Evolutionary conservation across 2,329 filamentous ascomycete genomes (phyloP).

Genomic region (Rachicladosporium sp.): DNA sequence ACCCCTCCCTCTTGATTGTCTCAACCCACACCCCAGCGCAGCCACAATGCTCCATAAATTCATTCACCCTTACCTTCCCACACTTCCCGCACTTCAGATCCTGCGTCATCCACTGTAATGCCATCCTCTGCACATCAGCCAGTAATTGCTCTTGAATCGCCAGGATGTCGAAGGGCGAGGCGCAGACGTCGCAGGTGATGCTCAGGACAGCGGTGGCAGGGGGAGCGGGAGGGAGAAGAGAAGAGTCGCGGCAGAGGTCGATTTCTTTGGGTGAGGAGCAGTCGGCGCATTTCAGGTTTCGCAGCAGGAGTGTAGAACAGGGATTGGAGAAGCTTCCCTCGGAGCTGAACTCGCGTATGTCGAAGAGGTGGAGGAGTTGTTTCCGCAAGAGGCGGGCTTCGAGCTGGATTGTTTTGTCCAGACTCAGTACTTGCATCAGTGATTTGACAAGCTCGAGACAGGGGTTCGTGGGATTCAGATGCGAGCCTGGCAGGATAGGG

Average conservation of each 20-base stretch:
- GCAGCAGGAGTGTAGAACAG: conserved; percentile 57
- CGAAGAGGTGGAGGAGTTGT: conserved; percentile 79
- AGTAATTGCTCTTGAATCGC: conserved; percentile 75
- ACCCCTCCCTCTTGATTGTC: conserved; percentile 54
- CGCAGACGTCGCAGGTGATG: conserved; percentile 57
- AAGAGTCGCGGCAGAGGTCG: conserved; percentile 82
- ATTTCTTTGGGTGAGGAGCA: conserved; percentile 83
- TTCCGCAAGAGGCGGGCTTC: conserved; percentile 82
- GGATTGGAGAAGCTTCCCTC: conserved; percentile 82
- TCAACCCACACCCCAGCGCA: conserved; percentile 79
- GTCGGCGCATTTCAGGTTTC: conserved; percentile 72
- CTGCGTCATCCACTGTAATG: conserved; percentile 75
- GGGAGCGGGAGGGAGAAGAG: conserved; percentile 41
- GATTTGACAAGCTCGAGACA: conserved; percentile 84
- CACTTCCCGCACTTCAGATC: conserved; percentile 78
- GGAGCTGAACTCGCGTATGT: conserved; percentile 83
- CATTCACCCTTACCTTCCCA: conserved; percentile 58
- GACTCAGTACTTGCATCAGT: conserved; percentile 79
- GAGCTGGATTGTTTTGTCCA: conserved; percentile 81
- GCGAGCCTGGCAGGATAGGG: conserved; percentile 63
- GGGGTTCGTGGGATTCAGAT: conserved; percentile 54
- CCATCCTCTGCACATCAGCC: conserved; percentile 58
- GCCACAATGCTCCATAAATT: conserved; percentile 92
- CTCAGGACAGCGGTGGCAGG: conserved; percentile 8
- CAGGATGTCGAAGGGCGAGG: conserved; percentile 62